Percentiles rank a stretch among this genome's conserved stretches.
Evolutionary conservation across 352 stramenopile genomes (phyloP).

Genomic region (Pythium graminicola): DNA sequence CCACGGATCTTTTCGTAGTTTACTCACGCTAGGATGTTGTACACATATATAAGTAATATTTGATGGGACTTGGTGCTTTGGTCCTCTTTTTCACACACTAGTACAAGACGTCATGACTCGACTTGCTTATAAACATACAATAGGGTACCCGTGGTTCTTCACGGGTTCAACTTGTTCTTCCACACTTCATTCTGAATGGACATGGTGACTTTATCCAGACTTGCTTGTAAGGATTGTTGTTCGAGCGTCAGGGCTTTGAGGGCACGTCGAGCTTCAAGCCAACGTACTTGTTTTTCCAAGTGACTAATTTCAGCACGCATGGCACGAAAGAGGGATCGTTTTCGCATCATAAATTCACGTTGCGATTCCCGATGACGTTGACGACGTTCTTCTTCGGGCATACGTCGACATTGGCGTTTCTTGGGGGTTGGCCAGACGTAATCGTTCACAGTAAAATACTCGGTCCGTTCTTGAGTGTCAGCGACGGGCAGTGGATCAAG

Average conservation of each 20-base stretch:
- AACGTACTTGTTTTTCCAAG: slow-evolving; percentile 15
- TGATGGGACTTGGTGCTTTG: too few species aligned
- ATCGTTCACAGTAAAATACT: slow-evolving; percentile 23
- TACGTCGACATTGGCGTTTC: slow-evolving; percentile 14
- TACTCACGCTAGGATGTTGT: background rate
- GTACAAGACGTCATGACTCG: too few species aligned
- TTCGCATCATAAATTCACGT: slow-evolving; percentile 23
- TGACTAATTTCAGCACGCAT: slow-evolving; percentile 19
- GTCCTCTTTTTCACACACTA: too few species aligned
- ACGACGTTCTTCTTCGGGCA: slow-evolving; percentile 18
- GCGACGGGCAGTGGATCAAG: slow-evolving; percentile 16
- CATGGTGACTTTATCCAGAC: background rate
- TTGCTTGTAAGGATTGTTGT: slow-evolving; percentile 15
- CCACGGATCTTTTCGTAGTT: slow-evolving; percentile 10
- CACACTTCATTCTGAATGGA: slow-evolving; percentile 11
- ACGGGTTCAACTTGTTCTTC: slow-evolving; percentile 5
- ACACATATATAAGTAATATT: slow-evolving; percentile 2
- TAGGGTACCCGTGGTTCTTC: too few species aligned
- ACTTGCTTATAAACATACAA: too few species aligned
- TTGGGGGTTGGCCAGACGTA: slow-evolving; percentile 17
- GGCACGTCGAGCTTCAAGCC: slow-evolving; percentile 12
- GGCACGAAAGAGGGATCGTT: slow-evolving; percentile 13
- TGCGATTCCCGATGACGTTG: slow-evolving; percentile 22
- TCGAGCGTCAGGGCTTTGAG: slow-evolving; percentile 13
- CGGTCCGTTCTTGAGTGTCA: slow-evolving; percentile 3